phyloP scores from a whole-genome alignment of 306 rosid genomes.

The Corylus heterophylla region DNA sequence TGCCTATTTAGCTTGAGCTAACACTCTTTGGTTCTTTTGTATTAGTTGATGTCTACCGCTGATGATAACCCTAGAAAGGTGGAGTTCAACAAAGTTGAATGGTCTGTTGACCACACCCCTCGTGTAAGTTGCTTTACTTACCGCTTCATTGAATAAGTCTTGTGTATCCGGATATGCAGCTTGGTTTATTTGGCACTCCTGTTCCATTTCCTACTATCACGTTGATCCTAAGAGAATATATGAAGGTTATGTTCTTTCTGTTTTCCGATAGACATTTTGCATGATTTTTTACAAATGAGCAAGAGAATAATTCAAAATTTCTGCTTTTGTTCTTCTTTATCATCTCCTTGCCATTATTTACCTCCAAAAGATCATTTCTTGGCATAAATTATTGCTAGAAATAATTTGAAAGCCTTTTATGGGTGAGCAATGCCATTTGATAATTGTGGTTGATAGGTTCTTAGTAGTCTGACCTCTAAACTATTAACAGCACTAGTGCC shows the following conservation, averaged over 20 bases:
- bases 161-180: neutral
- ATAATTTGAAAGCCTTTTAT: neutral
- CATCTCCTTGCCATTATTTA: neutral
- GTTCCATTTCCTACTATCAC: neutral
- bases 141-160: conserved; percentile 6
- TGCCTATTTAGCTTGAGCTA: conserved; percentile 24
- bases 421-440: neutral
- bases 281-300: neutral
- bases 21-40: conserved; percentile 28
- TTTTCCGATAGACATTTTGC: neutral
- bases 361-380: neutral
- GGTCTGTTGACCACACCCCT: conserved; percentile 74
- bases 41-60: conserved; percentile 53
- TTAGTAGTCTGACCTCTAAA: neutral
- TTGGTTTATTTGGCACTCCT: neutral
- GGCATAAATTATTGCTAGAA: neutral
- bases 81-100: conserved; percentile 84
- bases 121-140: conserved; percentile 54
- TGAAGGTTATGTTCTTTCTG: neutral
- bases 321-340: neutral
- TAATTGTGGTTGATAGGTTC: neutral
- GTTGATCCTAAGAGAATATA: neutral
- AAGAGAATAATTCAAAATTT: neutral
- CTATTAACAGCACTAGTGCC: neutral
- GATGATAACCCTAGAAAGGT: conserved; percentile 50